Evolutionary conservation across 192 early-diverging fungal genomes (phyloP).

Genomic region (Entophlyctis helioformis): DNA sequence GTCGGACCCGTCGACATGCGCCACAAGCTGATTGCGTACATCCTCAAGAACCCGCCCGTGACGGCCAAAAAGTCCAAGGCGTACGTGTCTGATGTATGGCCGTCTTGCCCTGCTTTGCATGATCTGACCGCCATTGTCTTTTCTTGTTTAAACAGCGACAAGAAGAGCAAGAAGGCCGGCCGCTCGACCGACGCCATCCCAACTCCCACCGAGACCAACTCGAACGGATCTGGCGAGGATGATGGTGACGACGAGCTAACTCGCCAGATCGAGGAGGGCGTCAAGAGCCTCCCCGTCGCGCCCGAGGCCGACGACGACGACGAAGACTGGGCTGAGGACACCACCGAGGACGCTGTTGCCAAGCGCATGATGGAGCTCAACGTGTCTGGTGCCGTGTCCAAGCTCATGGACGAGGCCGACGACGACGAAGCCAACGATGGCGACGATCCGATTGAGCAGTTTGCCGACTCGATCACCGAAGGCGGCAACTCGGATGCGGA

Average conservation of each 20-base stretch:
- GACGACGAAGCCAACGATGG: conserved; percentile 47
- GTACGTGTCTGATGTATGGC: not conserved
- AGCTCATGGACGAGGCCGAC: conserved; percentile 37
- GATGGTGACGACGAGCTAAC: conserved; percentile 61
- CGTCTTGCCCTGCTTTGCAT: not conserved
- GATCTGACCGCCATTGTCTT: not conserved
- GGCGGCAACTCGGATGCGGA: conserved; percentile 31
- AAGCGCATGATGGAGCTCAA: conserved; percentile 59
- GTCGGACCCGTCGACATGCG: conserved; percentile 70
- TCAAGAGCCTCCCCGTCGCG: conserved; percentile 41
- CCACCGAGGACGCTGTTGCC: conserved; percentile 63
- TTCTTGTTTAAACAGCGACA: not conserved
- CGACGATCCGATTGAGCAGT: conserved; percentile 59
- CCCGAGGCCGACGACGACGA: conserved; percentile 48
- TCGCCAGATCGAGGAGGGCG: conserved; percentile 54
- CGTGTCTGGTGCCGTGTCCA: conserved; percentile 27
- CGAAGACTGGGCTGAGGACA: conserved; percentile 58
- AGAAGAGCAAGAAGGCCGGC: conserved; percentile 30
- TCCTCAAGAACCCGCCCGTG: conserved; percentile 84
- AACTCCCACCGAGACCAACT: conserved; percentile 22
- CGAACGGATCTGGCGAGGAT: conserved; percentile 30
- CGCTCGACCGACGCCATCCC: conserved; percentile 21
- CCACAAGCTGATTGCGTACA: conserved; percentile 81
- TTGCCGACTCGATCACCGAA: conserved; percentile 64
- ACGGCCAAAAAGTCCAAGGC: conserved; percentile 11